Percentiles rank a stretch among this genome's conserved stretches.
Conservation (phyloP, 352 stramenopile genomes). For the Phytophthora multivora region DNA sequence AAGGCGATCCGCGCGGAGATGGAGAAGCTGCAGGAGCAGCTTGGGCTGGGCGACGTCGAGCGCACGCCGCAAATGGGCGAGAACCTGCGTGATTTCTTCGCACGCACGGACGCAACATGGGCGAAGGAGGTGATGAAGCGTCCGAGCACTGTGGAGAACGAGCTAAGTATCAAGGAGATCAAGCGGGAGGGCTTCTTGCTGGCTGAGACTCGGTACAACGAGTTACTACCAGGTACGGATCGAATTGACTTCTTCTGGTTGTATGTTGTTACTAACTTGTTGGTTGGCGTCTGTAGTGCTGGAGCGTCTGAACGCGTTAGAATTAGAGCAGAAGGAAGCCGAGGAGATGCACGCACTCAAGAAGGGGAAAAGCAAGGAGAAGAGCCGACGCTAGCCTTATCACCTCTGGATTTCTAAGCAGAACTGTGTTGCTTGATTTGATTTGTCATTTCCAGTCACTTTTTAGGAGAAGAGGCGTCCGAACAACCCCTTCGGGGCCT, state of each 20-base stretch:
- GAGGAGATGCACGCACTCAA: constrained; percentile 78
- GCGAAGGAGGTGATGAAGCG: constrained; percentile 56
- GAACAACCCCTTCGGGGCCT: constrained; percentile 83
- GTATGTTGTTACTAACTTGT: constrained; percentile 7
- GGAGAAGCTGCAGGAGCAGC: constrained; percentile 82
- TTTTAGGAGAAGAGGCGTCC: constrained; percentile 57
- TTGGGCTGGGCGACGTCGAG: constrained; percentile 67
- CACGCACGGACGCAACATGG: constrained; percentile 81
- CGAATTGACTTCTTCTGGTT: background rate
- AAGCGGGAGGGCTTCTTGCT: constrained; percentile 84
- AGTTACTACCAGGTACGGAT: constrained; percentile 69
- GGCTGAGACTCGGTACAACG: constrained; percentile 78
- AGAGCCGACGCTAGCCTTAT: constrained; percentile 68
- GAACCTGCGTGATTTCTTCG: constrained; percentile 88
- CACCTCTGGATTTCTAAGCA: constrained; percentile 20
- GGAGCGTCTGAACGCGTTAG: constrained; percentile 79
- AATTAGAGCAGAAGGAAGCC: constrained; percentile 78
- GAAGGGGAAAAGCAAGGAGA: constrained; percentile 80
- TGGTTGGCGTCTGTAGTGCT: constrained; percentile 46
- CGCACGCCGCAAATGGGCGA: constrained; percentile 84
- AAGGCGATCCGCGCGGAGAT: constrained; percentile 78
- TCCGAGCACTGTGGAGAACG: constrained; percentile 66
- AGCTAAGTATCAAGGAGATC: constrained; percentile 86
- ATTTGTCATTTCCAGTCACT: background rate
- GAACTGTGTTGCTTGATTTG: constrained; percentile 21